Conservation (phyloP, 176 grass and related monocot species). For the Aegilops umbellulata region DNA sequence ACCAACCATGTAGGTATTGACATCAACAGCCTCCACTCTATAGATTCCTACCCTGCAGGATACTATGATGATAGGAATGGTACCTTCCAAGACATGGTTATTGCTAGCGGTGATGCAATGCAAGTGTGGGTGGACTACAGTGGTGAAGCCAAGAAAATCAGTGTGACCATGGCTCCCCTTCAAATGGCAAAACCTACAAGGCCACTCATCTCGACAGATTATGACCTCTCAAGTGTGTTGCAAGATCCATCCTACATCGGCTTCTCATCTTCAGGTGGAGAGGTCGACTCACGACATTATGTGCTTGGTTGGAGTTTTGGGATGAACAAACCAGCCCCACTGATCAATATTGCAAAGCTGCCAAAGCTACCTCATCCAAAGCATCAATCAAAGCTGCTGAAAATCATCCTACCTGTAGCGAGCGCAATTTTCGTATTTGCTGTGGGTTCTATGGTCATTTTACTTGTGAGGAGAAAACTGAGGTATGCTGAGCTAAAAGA, state of each 20-base stretch:
- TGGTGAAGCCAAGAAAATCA: neutral
- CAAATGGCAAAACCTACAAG: neutral
- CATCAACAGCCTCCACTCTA: neutral
- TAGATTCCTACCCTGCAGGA: neutral
- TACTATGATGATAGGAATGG: neutral
- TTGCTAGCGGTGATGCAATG: neutral
- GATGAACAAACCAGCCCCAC: constrained; percentile 21
- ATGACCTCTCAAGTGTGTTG: constrained; percentile 31
- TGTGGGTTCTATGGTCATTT: neutral
- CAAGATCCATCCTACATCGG: constrained; percentile 15
- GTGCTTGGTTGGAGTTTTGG: constrained; percentile 78
- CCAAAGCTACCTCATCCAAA: constrained; percentile 34
- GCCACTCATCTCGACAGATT: constrained; percentile 2
- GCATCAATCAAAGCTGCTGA: neutral
- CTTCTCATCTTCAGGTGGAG: constrained; percentile 23
- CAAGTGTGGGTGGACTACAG: constrained; percentile 47
- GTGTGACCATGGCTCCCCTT: constrained; percentile 33
- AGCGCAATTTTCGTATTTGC: neutral
- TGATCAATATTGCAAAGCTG: constrained; percentile 27
- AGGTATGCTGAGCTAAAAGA: constrained; percentile 8
- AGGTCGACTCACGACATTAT: constrained; percentile 22
- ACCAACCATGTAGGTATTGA: constrained; percentile 38
- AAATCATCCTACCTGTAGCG: neutral
- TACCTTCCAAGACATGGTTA: neutral
- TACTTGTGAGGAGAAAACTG: neutral